Evolutionary conservation across 805 yeast genomes (phyloP).

Genomic region (Starmerella sirachaensis): DNA sequence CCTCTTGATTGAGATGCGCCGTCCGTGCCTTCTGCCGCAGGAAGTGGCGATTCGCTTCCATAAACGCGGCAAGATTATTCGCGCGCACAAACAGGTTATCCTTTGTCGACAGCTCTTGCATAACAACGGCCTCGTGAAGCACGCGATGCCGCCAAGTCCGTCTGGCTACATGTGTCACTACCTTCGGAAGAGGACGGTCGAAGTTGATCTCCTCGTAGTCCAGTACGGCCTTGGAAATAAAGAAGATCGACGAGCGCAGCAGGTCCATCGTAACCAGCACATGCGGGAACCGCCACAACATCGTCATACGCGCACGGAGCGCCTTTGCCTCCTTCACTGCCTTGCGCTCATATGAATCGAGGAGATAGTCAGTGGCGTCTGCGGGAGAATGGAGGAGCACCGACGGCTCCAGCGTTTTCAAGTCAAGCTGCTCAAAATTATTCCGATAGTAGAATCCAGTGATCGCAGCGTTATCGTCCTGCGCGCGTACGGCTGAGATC

Average conservation of each 20-base stretch:
- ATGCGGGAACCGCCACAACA: slow-evolving; percentile 81
- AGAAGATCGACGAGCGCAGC: slow-evolving; percentile 60
- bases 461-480: slow-evolving; percentile 55
- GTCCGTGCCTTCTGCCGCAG: slow-evolving; percentile 45
- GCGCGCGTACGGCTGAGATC: slow-evolving; percentile 69
- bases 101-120: slow-evolving; percentile 52
- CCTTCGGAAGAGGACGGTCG: slow-evolving; percentile 23
- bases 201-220: slow-evolving; percentile 33
- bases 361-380: slow-evolving; percentile 31
- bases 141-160: slow-evolving; percentile 77
- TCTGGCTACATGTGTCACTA: slow-evolving; percentile 78
- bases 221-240: slow-evolving; percentile 45
- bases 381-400: slow-evolving; percentile 37
- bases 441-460: slow-evolving; percentile 61
- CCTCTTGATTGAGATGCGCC: slow-evolving; percentile 6
- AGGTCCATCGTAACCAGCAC: slow-evolving; percentile 64
- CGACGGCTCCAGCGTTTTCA: slow-evolving; percentile 54
- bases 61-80: slow-evolving; percentile 65
- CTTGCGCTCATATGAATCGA: slow-evolving; percentile 62
- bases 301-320: slow-evolving; percentile 66
- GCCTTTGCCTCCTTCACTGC: slow-evolving; percentile 61
- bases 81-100: slow-evolving; percentile 52
- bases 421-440: slow-evolving; percentile 62
- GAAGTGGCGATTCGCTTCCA: slow-evolving; percentile 78
- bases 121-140: slow-evolving; percentile 48